phyloP scores from a whole-genome alignment of 768 basidiomycete species.

The Macrolepiota dolichaula region DNA sequence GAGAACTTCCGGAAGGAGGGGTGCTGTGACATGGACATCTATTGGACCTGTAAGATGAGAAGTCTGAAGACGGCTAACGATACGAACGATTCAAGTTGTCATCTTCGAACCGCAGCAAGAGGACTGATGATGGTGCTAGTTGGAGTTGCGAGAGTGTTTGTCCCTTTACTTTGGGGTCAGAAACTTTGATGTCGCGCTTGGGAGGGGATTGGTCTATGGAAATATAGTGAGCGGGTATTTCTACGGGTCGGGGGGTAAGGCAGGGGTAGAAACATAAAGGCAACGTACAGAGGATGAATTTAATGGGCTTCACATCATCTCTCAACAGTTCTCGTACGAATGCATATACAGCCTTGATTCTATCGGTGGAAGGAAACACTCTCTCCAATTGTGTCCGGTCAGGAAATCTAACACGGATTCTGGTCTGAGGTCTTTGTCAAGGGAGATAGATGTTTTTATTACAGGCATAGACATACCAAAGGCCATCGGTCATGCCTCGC shows the following conservation, averaged over 20 bases:
- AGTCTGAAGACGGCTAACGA: not conserved
- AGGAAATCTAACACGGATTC: constrained; percentile 75
- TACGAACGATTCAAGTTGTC: constrained; percentile 63
- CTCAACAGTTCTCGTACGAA: constrained; percentile 72
- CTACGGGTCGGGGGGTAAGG: too few relatives aligned
- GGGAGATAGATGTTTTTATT: not conserved
- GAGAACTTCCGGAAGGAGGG: constrained; percentile 55
- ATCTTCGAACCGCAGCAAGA: constrained; percentile 74
- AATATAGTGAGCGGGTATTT: constrained; percentile 1
- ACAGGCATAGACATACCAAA: constrained; percentile 39
- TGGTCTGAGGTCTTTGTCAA: constrained; percentile 48
- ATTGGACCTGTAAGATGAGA: not conserved
- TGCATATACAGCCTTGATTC: constrained; percentile 80
- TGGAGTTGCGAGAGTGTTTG: constrained; percentile 65
- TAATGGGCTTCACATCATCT: constrained; percentile 73
- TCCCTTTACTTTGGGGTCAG: constrained; percentile 70
- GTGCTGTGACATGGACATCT: constrained; percentile 61
- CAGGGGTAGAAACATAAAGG: not conserved
- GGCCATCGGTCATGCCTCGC: constrained; percentile 70
- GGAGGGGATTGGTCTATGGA: constrained; percentile 74
- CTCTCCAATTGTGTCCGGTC: constrained; percentile 83
- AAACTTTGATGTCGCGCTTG: constrained; percentile 78
- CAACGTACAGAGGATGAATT: constrained; percentile 79
- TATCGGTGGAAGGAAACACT: constrained; percentile 71
- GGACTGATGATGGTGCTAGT: constrained; percentile 76